Conservation (phyloP, 257 asterid genomes). For the Solanum lycopersicoides region DNA sequence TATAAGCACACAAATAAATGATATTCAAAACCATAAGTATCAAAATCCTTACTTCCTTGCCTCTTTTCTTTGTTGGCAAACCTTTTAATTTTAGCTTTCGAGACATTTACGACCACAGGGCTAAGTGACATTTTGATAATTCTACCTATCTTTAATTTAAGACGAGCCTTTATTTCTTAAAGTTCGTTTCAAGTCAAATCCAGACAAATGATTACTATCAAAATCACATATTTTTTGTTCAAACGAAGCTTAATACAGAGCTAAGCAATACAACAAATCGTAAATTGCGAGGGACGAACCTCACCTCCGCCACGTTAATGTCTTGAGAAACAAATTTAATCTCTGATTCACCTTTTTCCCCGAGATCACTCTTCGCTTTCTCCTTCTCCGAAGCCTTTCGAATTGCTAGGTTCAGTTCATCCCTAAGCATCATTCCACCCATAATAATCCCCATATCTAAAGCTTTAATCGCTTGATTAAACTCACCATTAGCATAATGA, state of each 20-base stretch:
- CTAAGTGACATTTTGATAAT: neutral
- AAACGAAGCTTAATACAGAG: neutral
- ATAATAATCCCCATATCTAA: slow-evolving; percentile 91
- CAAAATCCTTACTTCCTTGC: neutral
- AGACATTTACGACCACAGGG: neutral
- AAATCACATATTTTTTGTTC: neutral
- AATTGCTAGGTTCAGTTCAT: slow-evolving; percentile 42
- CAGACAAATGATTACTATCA: neutral
- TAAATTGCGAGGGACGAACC: slow-evolving; percentile 38
- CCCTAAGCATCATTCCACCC: slow-evolving; percentile 72
- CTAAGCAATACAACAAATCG: neutral
- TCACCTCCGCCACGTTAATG: slow-evolving; percentile 77
- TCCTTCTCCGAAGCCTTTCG: slow-evolving; percentile 12
- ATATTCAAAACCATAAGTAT: neutral
- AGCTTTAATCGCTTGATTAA: slow-evolving; percentile 35
- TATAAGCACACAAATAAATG: neutral
- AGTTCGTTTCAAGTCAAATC: neutral
- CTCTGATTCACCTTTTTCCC: neutral
- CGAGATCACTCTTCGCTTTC: slow-evolving; percentile 1
- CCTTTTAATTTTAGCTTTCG: neutral
- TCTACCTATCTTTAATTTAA: neutral
- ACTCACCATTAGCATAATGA: slow-evolving; percentile 45
- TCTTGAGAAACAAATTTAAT: slow-evolving; percentile 13
- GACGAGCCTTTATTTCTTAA: no score
- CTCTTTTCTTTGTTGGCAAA: neutral